Conservation (phyloP, 345 rosid genomes). For the Pugionium cornutum region DNA sequence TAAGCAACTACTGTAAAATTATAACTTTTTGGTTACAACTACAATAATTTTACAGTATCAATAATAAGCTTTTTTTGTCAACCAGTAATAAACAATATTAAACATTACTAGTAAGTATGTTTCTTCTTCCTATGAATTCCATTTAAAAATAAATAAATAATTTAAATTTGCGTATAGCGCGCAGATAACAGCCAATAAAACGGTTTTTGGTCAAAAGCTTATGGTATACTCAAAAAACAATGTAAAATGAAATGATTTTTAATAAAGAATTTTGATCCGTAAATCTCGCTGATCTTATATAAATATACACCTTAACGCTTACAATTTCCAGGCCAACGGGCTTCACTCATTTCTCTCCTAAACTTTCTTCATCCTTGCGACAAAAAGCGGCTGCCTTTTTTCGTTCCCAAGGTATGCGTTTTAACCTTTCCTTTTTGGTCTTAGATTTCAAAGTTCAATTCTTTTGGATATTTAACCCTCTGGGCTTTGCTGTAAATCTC, state of each 20-base stretch:
- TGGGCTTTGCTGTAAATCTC: slow-evolving; percentile 25
- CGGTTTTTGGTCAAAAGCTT: no score
- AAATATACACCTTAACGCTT: not conserved
- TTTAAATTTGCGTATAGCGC: no score
- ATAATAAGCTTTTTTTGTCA: no score
- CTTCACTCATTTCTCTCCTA: slow-evolving; percentile 23
- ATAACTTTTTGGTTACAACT: no score
- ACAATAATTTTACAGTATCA: no score
- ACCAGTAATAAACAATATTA: no score
- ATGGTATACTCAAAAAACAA: not conserved
- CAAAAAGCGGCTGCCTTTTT: not conserved
- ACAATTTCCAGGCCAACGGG: slow-evolving; percentile 19
- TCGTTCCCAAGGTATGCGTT: slow-evolving; percentile 29
- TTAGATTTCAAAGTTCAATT: slow-evolving; percentile 28
- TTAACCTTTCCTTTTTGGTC: not conserved
- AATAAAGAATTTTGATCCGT: slow-evolving; percentile 21
- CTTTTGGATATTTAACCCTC: slow-evolving; percentile 23
- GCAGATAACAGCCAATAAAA: no score
- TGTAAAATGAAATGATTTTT: not conserved
- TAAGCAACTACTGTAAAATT: no score
- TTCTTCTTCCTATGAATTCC: no score
- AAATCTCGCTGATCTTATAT: not conserved
- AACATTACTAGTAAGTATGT: no score
- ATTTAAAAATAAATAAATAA: no score
- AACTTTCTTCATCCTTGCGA: not conserved